Evolutionary conservation across 2,329 filamentous ascomycete species (phyloP).

Genomic region (Thermoascus crustaceus): DNA sequence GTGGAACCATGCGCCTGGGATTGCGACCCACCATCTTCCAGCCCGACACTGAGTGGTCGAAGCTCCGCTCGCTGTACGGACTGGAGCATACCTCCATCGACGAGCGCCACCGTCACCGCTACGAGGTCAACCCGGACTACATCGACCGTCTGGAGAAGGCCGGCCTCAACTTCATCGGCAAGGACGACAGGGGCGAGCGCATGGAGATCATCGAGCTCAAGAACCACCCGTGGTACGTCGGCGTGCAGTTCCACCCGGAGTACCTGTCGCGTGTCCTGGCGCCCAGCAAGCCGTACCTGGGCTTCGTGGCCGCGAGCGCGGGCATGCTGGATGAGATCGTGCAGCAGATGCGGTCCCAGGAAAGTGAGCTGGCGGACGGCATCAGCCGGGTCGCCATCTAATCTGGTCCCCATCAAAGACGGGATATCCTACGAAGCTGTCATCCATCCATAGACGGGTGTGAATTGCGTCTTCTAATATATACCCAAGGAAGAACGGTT

Average conservation of each 20-base stretch:
- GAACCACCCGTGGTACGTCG: slow-evolving; percentile 71
- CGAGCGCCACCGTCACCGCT: slow-evolving; percentile 74
- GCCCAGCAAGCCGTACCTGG: too few relatives aligned
- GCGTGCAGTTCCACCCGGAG: slow-evolving; percentile 76
- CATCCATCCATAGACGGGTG: too few relatives aligned
- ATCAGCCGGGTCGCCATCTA: too few relatives aligned
- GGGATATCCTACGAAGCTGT: too few relatives aligned
- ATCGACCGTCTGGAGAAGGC: slow-evolving; percentile 56
- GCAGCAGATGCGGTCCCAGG: too few relatives aligned
- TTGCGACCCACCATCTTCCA: slow-evolving; percentile 66
- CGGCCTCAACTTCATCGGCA: slow-evolving; percentile 64
- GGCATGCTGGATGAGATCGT: too few relatives aligned
- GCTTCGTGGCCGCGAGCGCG: too few relatives aligned
- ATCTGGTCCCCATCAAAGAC: too few relatives aligned
- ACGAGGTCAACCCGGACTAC: slow-evolving; percentile 73
- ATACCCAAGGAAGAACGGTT: too few relatives aligned
- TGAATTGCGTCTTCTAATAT: too few relatives aligned
- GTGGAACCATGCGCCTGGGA: slow-evolving; percentile 75
- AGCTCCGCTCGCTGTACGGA: slow-evolving; percentile 64
- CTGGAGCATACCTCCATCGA: slow-evolving; percentile 39
- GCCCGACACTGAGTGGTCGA: slow-evolving; percentile 61
- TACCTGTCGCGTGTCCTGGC: slow-evolving; percentile 63
- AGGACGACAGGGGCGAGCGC: slow-evolving; percentile 63
- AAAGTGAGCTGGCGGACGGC: too few relatives aligned
- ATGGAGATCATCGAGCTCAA: slow-evolving; percentile 73